Evolutionary conservation across 2,329 filamentous ascomycete species (phyloP).

Genomic region (Periconia sp.): DNA sequence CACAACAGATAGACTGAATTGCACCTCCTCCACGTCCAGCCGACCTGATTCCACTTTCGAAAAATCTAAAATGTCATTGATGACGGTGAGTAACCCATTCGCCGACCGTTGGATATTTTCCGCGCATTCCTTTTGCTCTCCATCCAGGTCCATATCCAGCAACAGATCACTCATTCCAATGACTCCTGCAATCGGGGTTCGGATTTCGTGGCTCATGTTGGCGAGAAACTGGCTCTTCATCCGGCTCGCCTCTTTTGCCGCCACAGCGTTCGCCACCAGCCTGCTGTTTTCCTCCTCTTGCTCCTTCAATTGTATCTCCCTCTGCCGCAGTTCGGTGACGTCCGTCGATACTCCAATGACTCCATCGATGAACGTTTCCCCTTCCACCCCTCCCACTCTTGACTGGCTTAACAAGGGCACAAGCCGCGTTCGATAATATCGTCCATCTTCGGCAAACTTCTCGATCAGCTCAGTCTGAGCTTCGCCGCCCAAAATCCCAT

Average conservation of each 20-base stretch:
- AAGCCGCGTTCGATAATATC: slow-evolving; percentile 72
- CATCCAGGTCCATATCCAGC: slow-evolving; percentile 65
- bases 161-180: slow-evolving; percentile 79
- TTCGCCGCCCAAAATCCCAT: slow-evolving; percentile 65
- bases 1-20: slow-evolving; percentile 73
- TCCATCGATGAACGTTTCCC: slow-evolving; percentile 62
- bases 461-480: slow-evolving; percentile 65
- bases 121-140: slow-evolving; percentile 73
- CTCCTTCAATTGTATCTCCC: slow-evolving; percentile 63
- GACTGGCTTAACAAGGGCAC: slow-evolving; percentile 65
- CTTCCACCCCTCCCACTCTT: slow-evolving; percentile 54
- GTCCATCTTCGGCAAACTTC: slow-evolving; percentile 58
- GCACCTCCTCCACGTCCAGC: slow-evolving; percentile 77
- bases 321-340: slow-evolving; percentile 69
- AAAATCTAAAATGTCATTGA: slow-evolving; percentile 90
- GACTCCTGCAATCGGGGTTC: slow-evolving; percentile 77
- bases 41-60: slow-evolving; percentile 81
- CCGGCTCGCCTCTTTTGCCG: slow-evolving; percentile 77
- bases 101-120: slow-evolving; percentile 79
- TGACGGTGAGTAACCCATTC: slow-evolving; percentile 80
- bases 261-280: slow-evolving; percentile 72
- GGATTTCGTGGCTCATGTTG: slow-evolving; percentile 81
- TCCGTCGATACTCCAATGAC: slow-evolving; percentile 81
- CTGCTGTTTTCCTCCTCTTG: slow-evolving; percentile 70
- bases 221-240: slow-evolving; percentile 80